These are phyloP conservation scores for Cinnamomum chago DNA, from an alignment of 164 flowering plant species.

Conservation along the genomic window DNA sequence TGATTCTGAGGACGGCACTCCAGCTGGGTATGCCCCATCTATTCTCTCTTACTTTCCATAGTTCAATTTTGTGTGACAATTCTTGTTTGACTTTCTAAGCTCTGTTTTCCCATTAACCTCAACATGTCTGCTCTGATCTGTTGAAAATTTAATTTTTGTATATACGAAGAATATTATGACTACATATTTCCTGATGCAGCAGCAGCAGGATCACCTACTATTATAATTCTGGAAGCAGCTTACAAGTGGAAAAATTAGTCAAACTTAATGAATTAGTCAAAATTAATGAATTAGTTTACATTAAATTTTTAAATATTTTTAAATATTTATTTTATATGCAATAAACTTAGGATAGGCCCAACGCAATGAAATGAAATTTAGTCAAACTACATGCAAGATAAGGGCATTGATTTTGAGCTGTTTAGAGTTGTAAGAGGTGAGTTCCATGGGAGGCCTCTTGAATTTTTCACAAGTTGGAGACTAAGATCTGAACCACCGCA, in stretches of 20 bases:
- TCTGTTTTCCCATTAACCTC: background rate
- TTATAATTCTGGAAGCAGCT: constrained; percentile 82
- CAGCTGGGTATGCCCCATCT: constrained; percentile 49
- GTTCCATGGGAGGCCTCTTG: too few species aligned
- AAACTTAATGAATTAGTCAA: too few species aligned
- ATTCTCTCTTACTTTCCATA: background rate
- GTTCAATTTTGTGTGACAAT: background rate
- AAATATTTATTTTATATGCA: too few species aligned
- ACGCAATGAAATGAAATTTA: too few species aligned
- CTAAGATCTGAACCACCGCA: too few species aligned
- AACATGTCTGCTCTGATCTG: background rate
- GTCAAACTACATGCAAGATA: too few species aligned
- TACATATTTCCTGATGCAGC: constrained; percentile 83
- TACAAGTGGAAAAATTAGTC: constrained; percentile 65
- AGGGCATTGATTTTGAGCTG: too few species aligned
- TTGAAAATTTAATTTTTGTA: constrained; percentile 5
- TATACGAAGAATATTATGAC: constrained; percentile 67
- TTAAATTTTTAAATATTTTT: too few species aligned
- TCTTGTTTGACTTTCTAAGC: background rate
- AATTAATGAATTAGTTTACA: too few species aligned
- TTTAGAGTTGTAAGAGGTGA: too few species aligned
- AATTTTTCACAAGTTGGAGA: too few species aligned
- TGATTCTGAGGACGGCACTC: constrained; percentile 57
- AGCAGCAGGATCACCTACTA: constrained; percentile 44
- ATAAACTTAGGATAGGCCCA: too few species aligned